Evolutionary conservation across 768 basidiomycete genomes (phyloP).

Genomic region (Rossbeevera mucosa): DNA sequence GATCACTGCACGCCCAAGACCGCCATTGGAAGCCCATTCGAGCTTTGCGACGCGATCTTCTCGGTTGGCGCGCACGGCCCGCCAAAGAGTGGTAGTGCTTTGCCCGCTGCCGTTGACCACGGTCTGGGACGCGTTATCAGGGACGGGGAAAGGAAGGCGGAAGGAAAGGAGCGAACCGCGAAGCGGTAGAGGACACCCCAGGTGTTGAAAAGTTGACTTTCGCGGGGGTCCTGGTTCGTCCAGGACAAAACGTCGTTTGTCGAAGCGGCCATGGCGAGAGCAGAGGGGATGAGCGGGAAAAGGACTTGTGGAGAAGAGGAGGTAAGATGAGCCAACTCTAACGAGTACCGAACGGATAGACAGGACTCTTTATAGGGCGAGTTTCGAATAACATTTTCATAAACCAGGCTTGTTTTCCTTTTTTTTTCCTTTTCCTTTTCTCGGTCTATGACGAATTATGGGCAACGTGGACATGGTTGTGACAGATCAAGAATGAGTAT

Average conservation of each 20-base stretch:
- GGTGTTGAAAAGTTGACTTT: conserved; percentile 77
- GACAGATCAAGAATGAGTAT: conserved; percentile 68
- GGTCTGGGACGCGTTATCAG: conserved; percentile 47
- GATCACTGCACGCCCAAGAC: conserved; percentile 79
- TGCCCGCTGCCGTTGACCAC: conserved; percentile 56
- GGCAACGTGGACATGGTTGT: conserved; percentile 71
- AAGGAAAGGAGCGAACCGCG: conserved; percentile 44
- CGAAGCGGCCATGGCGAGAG: conserved; percentile 44
- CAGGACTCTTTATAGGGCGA: conserved; percentile 51
- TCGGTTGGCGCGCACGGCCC: conserved; percentile 76
- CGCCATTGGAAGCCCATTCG: conserved; percentile 80
- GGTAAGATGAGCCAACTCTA: conserved; percentile 26
- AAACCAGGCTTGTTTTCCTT: conserved; percentile 39
- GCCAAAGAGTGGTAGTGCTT: conserved; percentile 74
- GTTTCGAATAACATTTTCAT: conserved; percentile 41
- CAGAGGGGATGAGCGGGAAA: conserved; percentile 22
- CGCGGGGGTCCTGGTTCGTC: conserved; percentile 83
- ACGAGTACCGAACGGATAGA: conserved; percentile 11
- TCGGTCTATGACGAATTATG: conserved; percentile 48
- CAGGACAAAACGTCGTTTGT: conserved; percentile 75
- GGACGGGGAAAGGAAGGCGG: conserved; percentile 14
- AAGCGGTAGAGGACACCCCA: conserved; percentile 82
- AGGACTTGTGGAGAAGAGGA: conserved; percentile 29
- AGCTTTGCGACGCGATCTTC: conserved; percentile 86
- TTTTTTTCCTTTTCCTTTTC: conserved; percentile 28